Evolutionary conservation across 306 rosid species (phyloP).

Genomic region (Ormosia semicastrata): DNA sequence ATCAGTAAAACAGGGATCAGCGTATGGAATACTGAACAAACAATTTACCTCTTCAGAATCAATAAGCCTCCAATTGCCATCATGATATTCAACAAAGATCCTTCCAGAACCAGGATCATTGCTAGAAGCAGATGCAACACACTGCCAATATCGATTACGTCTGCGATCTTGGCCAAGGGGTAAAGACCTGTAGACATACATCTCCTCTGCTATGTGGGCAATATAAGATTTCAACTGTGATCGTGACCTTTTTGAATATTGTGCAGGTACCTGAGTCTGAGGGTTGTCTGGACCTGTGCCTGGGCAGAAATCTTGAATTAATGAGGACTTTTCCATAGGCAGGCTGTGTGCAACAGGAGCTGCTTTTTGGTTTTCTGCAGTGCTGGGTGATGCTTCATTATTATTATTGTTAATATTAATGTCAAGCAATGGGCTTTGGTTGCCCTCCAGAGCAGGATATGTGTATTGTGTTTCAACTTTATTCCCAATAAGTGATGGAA

Average conservation of each 20-base stretch:
- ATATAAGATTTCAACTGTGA: conserved; percentile 92
- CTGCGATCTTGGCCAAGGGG: conserved; percentile 99
- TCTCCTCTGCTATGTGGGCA: conserved; percentile 92
- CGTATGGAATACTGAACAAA: conserved; percentile 4
- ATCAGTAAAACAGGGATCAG: background rate
- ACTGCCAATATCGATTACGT: conserved; percentile 93
- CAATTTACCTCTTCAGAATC: conserved; percentile 87
- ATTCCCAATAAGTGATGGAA: conserved; percentile 49
- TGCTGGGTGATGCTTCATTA: conserved; percentile 63
- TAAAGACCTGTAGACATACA: conserved; percentile 91
- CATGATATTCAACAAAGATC: conserved; percentile 78
- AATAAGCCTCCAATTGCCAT: conserved; percentile 88
- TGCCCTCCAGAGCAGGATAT: conserved; percentile 57
- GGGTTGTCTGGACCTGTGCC: conserved; percentile 65
- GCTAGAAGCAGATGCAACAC: conserved; percentile 92
- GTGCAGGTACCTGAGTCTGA: conserved; percentile 69
- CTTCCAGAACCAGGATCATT: conserved; percentile 98
- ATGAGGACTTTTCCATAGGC: conserved; percentile 55
- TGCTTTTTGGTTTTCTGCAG: conserved; percentile 60
- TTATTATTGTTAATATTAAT: conserved; percentile 43
- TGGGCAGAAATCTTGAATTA: conserved; percentile 53
- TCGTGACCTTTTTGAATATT: conserved; percentile 87
- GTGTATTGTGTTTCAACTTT: conserved; percentile 63
- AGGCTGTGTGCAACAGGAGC: conserved; percentile 42
- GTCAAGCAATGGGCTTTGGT: conserved; percentile 81